These are phyloP conservation scores for Myrica gale DNA, from an alignment of 306 rosid genomes.

Conservation along the genomic window DNA sequence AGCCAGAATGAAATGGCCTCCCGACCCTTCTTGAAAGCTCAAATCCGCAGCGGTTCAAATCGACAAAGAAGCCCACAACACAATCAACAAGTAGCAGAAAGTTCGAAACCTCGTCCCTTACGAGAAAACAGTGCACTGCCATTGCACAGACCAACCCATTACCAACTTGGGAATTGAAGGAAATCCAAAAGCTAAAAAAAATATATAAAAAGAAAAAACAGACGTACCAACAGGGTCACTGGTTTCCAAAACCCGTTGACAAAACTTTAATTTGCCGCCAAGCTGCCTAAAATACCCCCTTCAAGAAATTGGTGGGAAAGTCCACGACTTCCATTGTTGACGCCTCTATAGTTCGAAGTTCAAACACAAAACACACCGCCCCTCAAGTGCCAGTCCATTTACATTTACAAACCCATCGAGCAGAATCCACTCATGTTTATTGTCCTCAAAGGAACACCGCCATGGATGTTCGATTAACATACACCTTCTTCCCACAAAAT, in stretches of 20 bases:
- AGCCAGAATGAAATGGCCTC: neutral
- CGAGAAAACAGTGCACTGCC: neutral
- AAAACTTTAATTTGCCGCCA: neutral
- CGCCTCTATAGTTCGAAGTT: neutral
- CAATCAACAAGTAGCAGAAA: neutral
- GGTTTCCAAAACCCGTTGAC: neutral
- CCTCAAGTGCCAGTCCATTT: too few species aligned
- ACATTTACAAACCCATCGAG: too few species aligned
- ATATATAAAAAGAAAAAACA: neutral
- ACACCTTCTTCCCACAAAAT: neutral
- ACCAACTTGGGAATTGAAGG: neutral
- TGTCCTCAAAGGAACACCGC: neutral
- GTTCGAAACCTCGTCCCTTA: neutral
- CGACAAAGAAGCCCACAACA: neutral
- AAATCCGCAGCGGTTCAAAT: neutral
- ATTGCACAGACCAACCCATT: neutral
- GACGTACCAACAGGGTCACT: neutral
- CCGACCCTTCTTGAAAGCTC: neutral
- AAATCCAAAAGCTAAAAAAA: neutral
- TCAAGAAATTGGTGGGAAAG: conserved; percentile 32
- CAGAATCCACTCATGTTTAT: too few species aligned
- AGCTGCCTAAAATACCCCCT: conserved; percentile 35
- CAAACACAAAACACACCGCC: neutral
- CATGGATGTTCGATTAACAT: neutral
- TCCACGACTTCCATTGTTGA: conserved; percentile 21